Evolutionary conservation across 495 filamentous ascomycete genomes (phyloP).

Genomic region (Annulohypoxylon stygium): DNA sequence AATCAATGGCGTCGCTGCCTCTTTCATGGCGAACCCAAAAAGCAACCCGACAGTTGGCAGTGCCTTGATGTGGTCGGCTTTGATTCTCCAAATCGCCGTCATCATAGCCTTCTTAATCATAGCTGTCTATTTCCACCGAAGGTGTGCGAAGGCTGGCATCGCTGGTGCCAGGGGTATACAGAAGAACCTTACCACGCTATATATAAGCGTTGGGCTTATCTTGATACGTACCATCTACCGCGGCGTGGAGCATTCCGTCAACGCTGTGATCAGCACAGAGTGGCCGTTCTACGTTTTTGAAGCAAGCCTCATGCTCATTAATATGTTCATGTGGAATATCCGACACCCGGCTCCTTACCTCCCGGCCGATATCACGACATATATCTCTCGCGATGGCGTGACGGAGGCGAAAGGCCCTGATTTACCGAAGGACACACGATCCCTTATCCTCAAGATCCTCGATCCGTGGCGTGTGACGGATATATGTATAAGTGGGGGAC

Average conservation of each 20-base stretch:
- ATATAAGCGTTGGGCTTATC: conserved; percentile 13
- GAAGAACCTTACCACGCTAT: background rate
- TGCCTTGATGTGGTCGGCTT: conserved; percentile 7
- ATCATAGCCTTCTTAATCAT: background rate
- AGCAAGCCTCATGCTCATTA: conserved; percentile 15
- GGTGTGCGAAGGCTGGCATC: conserved; percentile 5
- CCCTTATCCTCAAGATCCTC: background rate
- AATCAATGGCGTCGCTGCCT: conserved; percentile 13
- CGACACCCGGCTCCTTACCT: conserved; percentile 13
- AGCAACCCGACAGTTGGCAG: background rate
- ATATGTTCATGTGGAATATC: conserved; percentile 15
- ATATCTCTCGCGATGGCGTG: conserved; percentile 2
- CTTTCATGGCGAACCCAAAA: conserved; percentile 11
- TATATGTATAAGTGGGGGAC: background rate
- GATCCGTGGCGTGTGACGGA: background rate
- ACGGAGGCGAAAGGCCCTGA: background rate
- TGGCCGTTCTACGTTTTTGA: conserved; percentile 24
- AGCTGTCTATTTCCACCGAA: background rate
- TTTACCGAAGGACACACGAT: background rate
- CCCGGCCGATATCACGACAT: conserved; percentile 11
- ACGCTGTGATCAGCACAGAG: background rate
- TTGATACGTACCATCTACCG: conserved; percentile 5
- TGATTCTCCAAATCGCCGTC: conserved; percentile 6
- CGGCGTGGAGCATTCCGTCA: conserved; percentile 1
- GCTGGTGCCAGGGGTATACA: background rate